Percentiles rank a stretch among this genome's conserved stretches.
These are phyloP conservation scores for Berberis thunbergii DNA, from an alignment of 164 flowering plant species.

Conservation along the genomic window DNA sequence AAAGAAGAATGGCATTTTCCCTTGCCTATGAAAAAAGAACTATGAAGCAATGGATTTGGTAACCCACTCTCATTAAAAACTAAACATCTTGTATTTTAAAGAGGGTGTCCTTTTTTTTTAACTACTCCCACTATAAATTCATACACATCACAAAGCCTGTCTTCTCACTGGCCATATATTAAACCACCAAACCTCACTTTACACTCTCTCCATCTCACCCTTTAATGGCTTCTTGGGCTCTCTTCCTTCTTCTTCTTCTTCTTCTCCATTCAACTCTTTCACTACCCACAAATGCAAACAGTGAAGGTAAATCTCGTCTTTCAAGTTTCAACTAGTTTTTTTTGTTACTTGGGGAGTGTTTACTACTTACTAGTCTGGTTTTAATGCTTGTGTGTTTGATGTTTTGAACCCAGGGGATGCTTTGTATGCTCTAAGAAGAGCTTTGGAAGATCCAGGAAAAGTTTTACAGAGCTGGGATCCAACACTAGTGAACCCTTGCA, in stretches of 20 bases:
- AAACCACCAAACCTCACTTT: too few species aligned
- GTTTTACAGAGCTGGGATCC: conserved; percentile 85
- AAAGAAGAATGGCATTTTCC: background rate
- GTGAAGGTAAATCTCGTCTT: conserved; percentile 26
- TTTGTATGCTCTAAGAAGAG: conserved; percentile 49
- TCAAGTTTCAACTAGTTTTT: too few species aligned
- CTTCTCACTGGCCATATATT: too few species aligned
- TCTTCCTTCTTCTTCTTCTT: conserved; percentile 11
- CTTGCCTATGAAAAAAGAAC: background rate
- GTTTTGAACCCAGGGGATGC: conserved; percentile 48
- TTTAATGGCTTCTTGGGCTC: background rate
- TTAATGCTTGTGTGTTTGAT: background rate
- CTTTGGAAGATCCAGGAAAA: conserved; percentile 47
- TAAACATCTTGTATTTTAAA: too few species aligned
- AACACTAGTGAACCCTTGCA: conserved; percentile 68
- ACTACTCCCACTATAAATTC: too few species aligned
- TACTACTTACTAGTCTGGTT: too few species aligned
- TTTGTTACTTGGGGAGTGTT: too few species aligned
- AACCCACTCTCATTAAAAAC: background rate
- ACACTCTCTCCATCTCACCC: background rate
- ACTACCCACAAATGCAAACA: conserved; percentile 25
- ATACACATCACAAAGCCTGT: too few species aligned
- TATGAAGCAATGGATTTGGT: background rate
- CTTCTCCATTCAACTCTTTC: conserved; percentile 9
- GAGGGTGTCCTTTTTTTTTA: too few species aligned